Base-by-base conservation (phyloP, 2,329 filamentous ascomycete species). In the Colletotrichum simmondsii region DNA sequence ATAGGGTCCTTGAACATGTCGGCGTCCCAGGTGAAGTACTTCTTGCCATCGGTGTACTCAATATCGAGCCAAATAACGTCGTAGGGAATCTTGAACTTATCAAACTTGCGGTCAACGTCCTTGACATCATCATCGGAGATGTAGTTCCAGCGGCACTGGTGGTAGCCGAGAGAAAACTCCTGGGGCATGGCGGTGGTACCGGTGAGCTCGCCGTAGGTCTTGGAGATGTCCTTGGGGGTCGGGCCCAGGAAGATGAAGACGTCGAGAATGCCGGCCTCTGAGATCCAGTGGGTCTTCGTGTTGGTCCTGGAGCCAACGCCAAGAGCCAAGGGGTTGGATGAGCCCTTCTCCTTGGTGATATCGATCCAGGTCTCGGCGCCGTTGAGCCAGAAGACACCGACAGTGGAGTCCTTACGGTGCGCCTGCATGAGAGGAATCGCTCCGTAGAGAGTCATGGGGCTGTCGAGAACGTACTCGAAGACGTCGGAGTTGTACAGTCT, bases 111-210 rank as follows among this genome's bases (percentile, higher is more conserved):
- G 81, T 98, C 95, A 54, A 99, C 96, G 79, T 98, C 95, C 82
- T 94, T 97, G 71, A 99, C 95, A 83, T 99, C 97, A 75, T 98
- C 95, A 78, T 98, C 96, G 1, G 95, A 97, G 69, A 98, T 92
- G 81, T 99, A 99, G 85, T 99, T 99, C 97, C 97, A 99, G 77
- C 97, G 93, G 82, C 97, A 98, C 82, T 99, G 97, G 80, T 99
- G 97, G 83, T 98, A 98, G 14, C 91, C 97, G 76, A 99, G 91
- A 2, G 96, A 90, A 78, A 98, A 98, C 75, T 97, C 93, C 79
- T 98, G 95, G 2, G 97, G 97, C 83, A 99, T 90, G 73, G 95
- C 92, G 35, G 95, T 97, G 79, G 92, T 96, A 30, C 97, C 97
- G 10, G 97, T 99, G 58, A 99, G 90, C 81, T 98, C 94, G 74